phyloP scores from a whole-genome alignment of 768 basidiomycete species.

The Lactarius sp. region DNA sequence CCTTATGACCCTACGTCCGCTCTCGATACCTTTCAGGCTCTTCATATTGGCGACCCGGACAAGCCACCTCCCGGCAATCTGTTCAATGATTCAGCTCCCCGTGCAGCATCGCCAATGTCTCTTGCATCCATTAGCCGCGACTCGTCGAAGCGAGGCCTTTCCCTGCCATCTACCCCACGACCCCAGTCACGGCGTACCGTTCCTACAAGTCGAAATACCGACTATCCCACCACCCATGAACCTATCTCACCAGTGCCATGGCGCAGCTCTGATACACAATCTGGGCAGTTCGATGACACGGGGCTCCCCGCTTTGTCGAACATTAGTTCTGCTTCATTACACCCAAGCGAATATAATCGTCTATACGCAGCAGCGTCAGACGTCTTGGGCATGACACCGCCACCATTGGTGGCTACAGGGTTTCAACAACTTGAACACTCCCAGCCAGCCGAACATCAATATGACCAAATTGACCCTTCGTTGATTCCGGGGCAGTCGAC shows the following conservation, averaged over 20 bases:
- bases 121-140: slow-evolving; percentile 30
- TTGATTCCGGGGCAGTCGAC: slow-evolving; percentile 23
- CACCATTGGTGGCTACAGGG: slow-evolving; percentile 35
- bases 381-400: slow-evolving; percentile 73
- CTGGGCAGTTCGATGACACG: slow-evolving; percentile 9
- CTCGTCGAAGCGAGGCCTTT: slow-evolving; percentile 26
- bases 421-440: slow-evolving; percentile 20
- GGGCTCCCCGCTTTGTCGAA: background rate
- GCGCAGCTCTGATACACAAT: slow-evolving; percentile 2
- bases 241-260: background rate
- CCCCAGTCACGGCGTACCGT: slow-evolving; percentile 13
- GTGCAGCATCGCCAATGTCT: slow-evolving; percentile 57
- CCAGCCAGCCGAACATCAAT: slow-evolving; percentile 15
- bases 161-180: slow-evolving; percentile 37
- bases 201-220: background rate
- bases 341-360: slow-evolving; percentile 44
- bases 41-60: slow-evolving; percentile 47
- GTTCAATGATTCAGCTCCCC: slow-evolving; percentile 45
- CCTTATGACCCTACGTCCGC: slow-evolving; percentile 43
- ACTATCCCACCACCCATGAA: slow-evolving; percentile 15
- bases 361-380: slow-evolving; percentile 75
- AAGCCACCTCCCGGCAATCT: slow-evolving; percentile 29
- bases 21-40: slow-evolving; percentile 48
- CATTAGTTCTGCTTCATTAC: slow-evolving; percentile 27
- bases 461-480: slow-evolving; percentile 5